Evolutionary conservation across 352 stramenopile genomes (phyloP).

Genomic region (Pythium graminicola): DNA sequence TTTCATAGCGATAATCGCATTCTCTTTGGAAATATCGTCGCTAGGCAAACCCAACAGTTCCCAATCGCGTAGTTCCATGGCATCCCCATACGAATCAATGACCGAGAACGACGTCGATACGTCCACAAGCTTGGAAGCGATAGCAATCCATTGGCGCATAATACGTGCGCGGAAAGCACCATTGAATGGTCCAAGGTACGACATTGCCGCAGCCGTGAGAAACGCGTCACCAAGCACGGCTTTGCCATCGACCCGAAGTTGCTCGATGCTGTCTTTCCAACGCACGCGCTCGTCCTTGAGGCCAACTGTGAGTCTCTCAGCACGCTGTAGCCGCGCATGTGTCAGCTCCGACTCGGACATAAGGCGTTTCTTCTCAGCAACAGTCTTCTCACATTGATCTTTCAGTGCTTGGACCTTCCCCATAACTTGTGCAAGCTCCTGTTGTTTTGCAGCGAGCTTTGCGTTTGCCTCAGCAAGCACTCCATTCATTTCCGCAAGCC

Average conservation of each 20-base stretch:
- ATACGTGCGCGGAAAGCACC: constrained; percentile 68
- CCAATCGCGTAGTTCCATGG: constrained; percentile 91
- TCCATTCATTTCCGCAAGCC: constrained; percentile 72
- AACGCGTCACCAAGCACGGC: constrained; percentile 90
- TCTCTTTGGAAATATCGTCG: constrained; percentile 92
- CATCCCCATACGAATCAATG: constrained; percentile 86
- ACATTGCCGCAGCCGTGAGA: constrained; percentile 87
- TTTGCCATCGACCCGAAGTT: constrained; percentile 80
- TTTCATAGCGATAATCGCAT: constrained; percentile 92
- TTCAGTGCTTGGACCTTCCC: constrained; percentile 87
- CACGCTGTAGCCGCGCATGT: constrained; percentile 81
- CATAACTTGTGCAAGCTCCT: constrained; percentile 85
- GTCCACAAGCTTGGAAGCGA: constrained; percentile 53
- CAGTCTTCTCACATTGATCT: constrained; percentile 87
- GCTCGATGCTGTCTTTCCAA: constrained; percentile 85
- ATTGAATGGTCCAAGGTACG: constrained; percentile 92
- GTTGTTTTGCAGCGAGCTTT: constrained; percentile 88
- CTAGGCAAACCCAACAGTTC: constrained; percentile 93
- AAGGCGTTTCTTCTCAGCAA: constrained; percentile 66
- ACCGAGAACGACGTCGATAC: constrained; percentile 86
- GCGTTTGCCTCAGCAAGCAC: constrained; percentile 86
- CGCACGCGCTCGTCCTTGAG: constrained; percentile 89
- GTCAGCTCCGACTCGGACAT: constrained; percentile 63
- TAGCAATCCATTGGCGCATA: constrained; percentile 81
- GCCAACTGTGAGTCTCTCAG: constrained; percentile 88